Percentiles rank a stretch among this genome's conserved stretches.
Conservation (phyloP, 495 filamentous ascomycete genomes). For the Bacidia rubella region DNA sequence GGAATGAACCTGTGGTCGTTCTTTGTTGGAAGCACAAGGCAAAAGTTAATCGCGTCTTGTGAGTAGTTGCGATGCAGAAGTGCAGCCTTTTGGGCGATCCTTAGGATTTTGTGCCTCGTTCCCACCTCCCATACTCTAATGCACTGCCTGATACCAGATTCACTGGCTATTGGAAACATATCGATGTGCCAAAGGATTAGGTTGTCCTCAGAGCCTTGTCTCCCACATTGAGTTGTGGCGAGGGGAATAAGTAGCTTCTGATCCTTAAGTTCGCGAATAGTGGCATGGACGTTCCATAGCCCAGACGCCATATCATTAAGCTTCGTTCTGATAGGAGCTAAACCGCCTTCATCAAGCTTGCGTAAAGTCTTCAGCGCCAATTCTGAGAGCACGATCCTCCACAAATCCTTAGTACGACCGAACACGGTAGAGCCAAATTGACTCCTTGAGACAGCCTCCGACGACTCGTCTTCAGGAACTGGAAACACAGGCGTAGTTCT, state of each 20-base stretch:
- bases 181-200: neutral
- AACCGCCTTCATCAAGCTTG: neutral
- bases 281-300: neutral
- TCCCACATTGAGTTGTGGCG: neutral
- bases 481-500: neutral
- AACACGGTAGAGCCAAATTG: neutral
- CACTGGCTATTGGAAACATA: neutral
- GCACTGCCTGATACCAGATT: neutral
- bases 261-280: neutral
- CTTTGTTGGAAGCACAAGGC: neutral
- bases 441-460: neutral
- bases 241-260: neutral
- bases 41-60: conserved; percentile 9
- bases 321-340: neutral
- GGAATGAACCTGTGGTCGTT: neutral
- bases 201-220: neutral
- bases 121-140: neutral
- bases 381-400: neutral
- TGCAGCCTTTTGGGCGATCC: conserved; percentile 1
- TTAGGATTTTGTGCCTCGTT: neutral
- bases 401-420: neutral
- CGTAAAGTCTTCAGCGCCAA: neutral
- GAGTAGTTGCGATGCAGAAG: conserved; percentile 14
- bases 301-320: neutral
- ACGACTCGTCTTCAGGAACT: neutral